phyloP scores from a whole-genome alignment of 352 stramenopile genomes.

The Globisporangium lucens region DNA sequence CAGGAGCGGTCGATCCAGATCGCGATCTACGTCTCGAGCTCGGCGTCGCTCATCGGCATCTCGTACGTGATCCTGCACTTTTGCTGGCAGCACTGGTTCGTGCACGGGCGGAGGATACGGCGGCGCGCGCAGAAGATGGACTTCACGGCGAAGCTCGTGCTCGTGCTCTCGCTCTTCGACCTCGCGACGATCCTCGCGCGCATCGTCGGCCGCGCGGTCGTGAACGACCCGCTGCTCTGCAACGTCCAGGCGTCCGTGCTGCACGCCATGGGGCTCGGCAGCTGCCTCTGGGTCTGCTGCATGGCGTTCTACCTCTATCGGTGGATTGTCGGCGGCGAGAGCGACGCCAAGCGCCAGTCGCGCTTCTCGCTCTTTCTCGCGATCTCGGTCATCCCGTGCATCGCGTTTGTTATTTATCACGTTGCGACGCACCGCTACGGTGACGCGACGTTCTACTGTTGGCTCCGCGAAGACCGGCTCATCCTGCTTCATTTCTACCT shows the following conservation, averaged over 20 bases:
- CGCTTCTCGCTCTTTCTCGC: constrained; percentile 55
- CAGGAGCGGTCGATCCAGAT: constrained; percentile 39
- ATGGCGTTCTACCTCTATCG: constrained; percentile 82
- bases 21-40: constrained; percentile 38
- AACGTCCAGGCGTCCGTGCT: constrained; percentile 55
- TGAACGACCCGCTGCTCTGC: constrained; percentile 45
- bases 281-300: constrained; percentile 72
- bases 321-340: constrained; percentile 74
- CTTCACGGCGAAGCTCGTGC: constrained; percentile 67
- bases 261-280: constrained; percentile 48
- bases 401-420: constrained; percentile 53
- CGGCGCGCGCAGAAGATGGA: constrained; percentile 36
- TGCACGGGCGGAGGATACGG: constrained; percentile 9
- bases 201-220: constrained; percentile 47
- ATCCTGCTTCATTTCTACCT: constrained; percentile 80
- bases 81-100: constrained; percentile 39
- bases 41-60: constrained; percentile 57
- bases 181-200: constrained; percentile 47
- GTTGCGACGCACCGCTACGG: constrained; percentile 61
- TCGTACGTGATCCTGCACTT: constrained; percentile 68
- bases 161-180: constrained; percentile 73
- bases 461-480: constrained; percentile 56
- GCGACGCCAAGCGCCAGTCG: constrained; percentile 55
- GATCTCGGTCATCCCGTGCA: constrained; percentile 49
- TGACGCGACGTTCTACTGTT: constrained; percentile 84